Percentiles rank a stretch among this genome's conserved stretches.
Conservation (phyloP, 352 stramenopile species). For the Phytophthora crassamura region DNA sequence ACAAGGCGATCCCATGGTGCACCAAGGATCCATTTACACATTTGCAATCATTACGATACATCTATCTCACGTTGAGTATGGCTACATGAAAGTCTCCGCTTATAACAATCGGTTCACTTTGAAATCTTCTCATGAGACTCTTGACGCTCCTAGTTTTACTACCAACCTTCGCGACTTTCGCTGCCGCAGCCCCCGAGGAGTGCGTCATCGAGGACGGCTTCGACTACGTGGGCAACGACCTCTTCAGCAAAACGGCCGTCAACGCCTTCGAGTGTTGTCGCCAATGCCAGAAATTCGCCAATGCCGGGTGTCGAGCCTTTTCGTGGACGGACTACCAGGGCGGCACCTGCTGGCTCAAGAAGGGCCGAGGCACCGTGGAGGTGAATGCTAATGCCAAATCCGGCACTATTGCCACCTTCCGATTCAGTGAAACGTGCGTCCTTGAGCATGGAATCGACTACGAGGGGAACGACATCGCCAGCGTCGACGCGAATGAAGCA, state of each 20-base stretch:
- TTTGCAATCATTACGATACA: slow-evolving; percentile 9
- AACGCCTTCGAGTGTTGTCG: slow-evolving; percentile 33
- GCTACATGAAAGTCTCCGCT: neutral
- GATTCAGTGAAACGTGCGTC: slow-evolving; percentile 24
- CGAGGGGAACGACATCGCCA: slow-evolving; percentile 33
- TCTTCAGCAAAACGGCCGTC: slow-evolving; percentile 16
- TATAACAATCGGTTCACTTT: slow-evolving; percentile 1
- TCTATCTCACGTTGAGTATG: slow-evolving; percentile 2
- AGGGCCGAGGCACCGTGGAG: slow-evolving; percentile 31
- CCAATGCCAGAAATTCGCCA: slow-evolving; percentile 23
- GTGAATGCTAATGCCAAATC: slow-evolving; percentile 34
- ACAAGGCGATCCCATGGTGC: too few species aligned
- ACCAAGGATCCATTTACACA: neutral
- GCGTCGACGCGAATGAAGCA: slow-evolving; percentile 11
- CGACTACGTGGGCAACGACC: slow-evolving; percentile 48
- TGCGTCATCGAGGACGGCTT: slow-evolving; percentile 39
- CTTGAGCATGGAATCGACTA: slow-evolving; percentile 38
- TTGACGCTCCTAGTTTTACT: neutral
- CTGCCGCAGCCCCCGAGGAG: neutral
- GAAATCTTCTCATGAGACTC: slow-evolving; percentile 16
- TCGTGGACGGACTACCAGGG: slow-evolving; percentile 56
- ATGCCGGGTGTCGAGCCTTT: slow-evolving; percentile 42
- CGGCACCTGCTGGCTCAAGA: slow-evolving; percentile 72
- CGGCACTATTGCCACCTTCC: slow-evolving; percentile 20
- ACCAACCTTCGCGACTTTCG: neutral